phyloP scores from a whole-genome alignment of 78 protist genomes.

The Anaeramoeba flamelloides region DNA sequence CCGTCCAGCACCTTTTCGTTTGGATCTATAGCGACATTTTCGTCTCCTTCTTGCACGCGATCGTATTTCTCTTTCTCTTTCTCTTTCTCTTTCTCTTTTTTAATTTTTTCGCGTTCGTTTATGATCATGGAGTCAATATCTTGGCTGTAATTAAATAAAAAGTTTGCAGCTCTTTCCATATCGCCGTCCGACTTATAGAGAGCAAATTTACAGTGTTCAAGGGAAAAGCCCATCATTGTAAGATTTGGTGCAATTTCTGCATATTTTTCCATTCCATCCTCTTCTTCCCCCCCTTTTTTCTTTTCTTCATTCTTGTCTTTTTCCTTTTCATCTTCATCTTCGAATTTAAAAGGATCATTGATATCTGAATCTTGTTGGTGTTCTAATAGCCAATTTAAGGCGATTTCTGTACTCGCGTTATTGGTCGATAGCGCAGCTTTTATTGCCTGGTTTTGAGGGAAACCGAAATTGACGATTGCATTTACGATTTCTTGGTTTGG shows the following conservation, averaged over 20 bases:
- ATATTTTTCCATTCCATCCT: slow-evolving; percentile 13
- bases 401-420: slow-evolving; percentile 24
- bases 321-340: background rate
- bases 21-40: too few species aligned
- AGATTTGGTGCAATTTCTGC: slow-evolving; percentile 15
- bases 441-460: slow-evolving; percentile 20
- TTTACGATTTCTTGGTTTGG: too few species aligned
- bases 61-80: too few species aligned
- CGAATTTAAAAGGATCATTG: slow-evolving; percentile 13
- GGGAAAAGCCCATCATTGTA: slow-evolving; percentile 44
- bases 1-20: too few species aligned
- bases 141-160: slow-evolving; percentile 26
- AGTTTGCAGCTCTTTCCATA: slow-evolving; percentile 33
- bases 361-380: slow-evolving; percentile 35
- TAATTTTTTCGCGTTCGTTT: too few species aligned
- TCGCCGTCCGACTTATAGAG: slow-evolving; percentile 31
- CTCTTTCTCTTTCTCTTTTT: too few species aligned
- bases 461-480: too few species aligned
- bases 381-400: slow-evolving; percentile 33
- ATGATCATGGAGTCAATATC: too few species aligned
- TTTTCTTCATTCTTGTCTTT: background rate
- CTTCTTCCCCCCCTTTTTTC: slow-evolving; percentile 3
- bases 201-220: slow-evolving; percentile 32
- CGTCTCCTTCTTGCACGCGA: too few species aligned
- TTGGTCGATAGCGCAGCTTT: background rate